Base-by-base conservation (phyloP, 2,329 filamentous ascomycete species). In the Colletotrichum spaethianum region DNA sequence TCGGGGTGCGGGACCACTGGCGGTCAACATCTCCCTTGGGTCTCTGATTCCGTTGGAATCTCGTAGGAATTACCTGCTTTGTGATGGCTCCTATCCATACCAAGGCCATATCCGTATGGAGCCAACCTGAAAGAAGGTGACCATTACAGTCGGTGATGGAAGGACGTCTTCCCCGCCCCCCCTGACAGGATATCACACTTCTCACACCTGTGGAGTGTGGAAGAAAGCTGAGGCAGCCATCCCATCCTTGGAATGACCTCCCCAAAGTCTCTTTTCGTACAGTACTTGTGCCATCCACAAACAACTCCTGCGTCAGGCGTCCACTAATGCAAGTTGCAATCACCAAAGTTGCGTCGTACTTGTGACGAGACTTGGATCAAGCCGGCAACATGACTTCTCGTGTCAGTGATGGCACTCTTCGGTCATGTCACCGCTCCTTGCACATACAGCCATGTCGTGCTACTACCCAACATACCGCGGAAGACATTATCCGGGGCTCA, bases 271-370 rank as follows among this genome's bases (percentile, higher is more conserved):
- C 69, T 67, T 69, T 69, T 69, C 48, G 69, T 72, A 72, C 59
- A 72, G 69, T 72, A 72, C 69, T 63, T 72, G 28, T 36, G 46
- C 69, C 65, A 70, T 69, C 64, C 57, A 68, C 36, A 46, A 59
- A 59, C 57, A 69, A 63, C 16, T 38, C 31, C 31, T 40, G 59
- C 52, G 36, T 72, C 64, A 63, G 52, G 57, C 56, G 52, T 50
- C 57, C 64, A 57, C 69, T 72, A 68, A 72, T 72, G 69, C 69
- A 72, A 59, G 65, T 42, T 63, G 40, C 26, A 36, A 38, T 69
- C 69, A 72, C 69, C 64, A 62, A 38, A 44, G 44, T 36, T 63
- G 52, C 52, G 65, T 68, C 69, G 31, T 23, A 46, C 11, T 48
- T 52, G 50, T 57, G 64, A 63, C 66, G 26, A 59, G 26, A 7